These are phyloP conservation scores for Ashbya aceris DNA, from an alignment of 1,139 yeast genomes.

Conservation along the genomic window DNA sequence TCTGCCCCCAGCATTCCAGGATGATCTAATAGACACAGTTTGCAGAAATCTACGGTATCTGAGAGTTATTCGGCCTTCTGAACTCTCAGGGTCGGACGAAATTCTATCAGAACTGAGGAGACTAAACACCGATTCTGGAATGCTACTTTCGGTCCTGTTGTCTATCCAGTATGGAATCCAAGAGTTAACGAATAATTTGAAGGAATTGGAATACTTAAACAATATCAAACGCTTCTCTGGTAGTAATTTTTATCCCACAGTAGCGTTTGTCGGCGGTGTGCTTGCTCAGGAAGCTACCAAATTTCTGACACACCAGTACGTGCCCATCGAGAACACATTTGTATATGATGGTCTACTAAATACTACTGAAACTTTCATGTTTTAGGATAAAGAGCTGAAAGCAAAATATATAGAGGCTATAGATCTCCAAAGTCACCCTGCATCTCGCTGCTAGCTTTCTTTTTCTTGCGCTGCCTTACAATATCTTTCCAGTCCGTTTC, in stretches of 20 bases:
- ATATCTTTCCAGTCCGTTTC: conserved; percentile 84
- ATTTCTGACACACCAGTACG: conserved; percentile 59
- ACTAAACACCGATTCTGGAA: neutral
- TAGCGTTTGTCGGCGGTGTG: conserved; percentile 62
- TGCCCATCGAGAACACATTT: conserved; percentile 58
- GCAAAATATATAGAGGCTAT: conserved; percentile 25
- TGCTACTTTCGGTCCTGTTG: neutral
- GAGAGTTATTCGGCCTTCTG: conserved; percentile 1
- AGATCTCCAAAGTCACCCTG: conserved; percentile 69
- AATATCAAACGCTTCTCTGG: neutral
- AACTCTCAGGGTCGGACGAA: neutral
- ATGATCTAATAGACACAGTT: conserved; percentile 5
- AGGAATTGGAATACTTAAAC: neutral
- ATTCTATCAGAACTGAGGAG: neutral
- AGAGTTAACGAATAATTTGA: neutral
- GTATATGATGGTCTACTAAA: conserved; percentile 61
- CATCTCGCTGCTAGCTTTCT: conserved; percentile 34
- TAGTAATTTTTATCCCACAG: neutral
- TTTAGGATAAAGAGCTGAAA: conserved; percentile 22
- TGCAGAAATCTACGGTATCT: conserved; percentile 9
- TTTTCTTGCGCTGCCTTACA: conserved; percentile 55
- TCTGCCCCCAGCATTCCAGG: conserved; percentile 22
- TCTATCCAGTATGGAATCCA: neutral
- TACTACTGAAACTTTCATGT: conserved; percentile 40
- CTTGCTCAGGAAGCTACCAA: conserved; percentile 71